Percentiles rank a stretch among this genome's conserved stretches.
phyloP scores from a whole-genome alignment of 31 red algal genomes.

The Odonthalia washingtoniensis region DNA sequence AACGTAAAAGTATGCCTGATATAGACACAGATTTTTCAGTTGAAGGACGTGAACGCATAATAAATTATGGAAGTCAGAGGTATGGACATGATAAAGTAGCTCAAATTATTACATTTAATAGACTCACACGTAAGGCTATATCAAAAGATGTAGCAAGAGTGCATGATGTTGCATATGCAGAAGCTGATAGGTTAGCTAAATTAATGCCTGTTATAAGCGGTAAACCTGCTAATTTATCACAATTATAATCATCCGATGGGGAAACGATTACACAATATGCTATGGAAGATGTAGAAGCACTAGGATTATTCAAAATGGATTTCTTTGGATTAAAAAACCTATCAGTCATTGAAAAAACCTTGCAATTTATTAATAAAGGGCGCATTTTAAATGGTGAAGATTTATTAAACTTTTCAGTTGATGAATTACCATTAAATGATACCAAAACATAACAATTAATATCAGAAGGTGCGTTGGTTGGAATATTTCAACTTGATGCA shows the following conservation, averaged over 20 bases:
- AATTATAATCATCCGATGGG: slow-evolving; percentile 63
- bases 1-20: slow-evolving; percentile 84
- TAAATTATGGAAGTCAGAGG: no score
- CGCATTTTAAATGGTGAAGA: slow-evolving; percentile 42
- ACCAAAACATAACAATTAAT: slow-evolving; percentile 84
- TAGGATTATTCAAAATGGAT: slow-evolving; percentile 97
- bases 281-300: slow-evolving; percentile 95
- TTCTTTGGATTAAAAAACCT: slow-evolving; percentile 93
- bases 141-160: slow-evolving; percentile 93
- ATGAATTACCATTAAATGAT: slow-evolving; percentile 74
- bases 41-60: no score
- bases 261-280: slow-evolving; percentile 93
- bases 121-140: slow-evolving; percentile 85
- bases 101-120: no score
- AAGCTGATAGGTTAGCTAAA: slow-evolving; percentile 87
- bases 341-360: slow-evolving; percentile 82
- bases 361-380: slow-evolving; percentile 71
- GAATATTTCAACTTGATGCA: slow-evolving; percentile 96
- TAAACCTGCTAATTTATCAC: slow-evolving; percentile 75
- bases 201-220: slow-evolving; percentile 85
- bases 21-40: no score
- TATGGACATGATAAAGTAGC: no score
- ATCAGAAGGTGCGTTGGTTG: slow-evolving; percentile 79
- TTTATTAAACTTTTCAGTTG: slow-evolving; percentile 71
- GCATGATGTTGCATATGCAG: slow-evolving; percentile 70